Evolutionary conservation across 345 rosid genomes (phyloP), one percentile per base, ranked within the genome.

Genomic region (Anacardium occidentale): DNA sequence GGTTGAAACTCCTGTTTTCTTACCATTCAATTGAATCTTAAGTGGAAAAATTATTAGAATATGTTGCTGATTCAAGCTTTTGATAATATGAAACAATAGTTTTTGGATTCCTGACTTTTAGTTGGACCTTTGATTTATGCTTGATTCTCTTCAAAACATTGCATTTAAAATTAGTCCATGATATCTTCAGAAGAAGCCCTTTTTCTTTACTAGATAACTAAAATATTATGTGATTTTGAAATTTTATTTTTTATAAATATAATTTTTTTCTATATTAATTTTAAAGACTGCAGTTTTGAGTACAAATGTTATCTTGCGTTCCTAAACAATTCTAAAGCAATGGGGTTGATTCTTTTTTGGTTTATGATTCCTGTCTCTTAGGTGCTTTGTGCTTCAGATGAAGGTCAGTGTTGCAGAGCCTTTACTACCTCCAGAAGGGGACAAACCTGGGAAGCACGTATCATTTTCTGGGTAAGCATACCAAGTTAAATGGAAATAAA

Each of bases 351-450:
- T 62, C 70, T 55, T 70, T 7, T 76, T 48, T 22, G 45, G 10
- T 68, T 72, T 44, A 72, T 61, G 70, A 57, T 76, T 76, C 25
- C 34, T 56, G 22, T 63, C 29, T 66, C 45, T 64, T 87, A 95
- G 98, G 96, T 95, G 54, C 92, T 91, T 10, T 95, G 96, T 81
- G 96, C 99, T 80, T 92, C 98, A 45, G 91, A 59, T 61, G 94
- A 88, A 79, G 98, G 92, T 74, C 98, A 79, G 89, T 0, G 66
- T 70, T 24, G 97, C 89, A 22, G 96, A 95, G 72, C 98, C 99
- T 21, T 75, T 95, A 83, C 81, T 88, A 5, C 92, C 97, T 62
- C 98, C 98, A 77, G 96, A 84, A 77, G 92, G 91, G 17, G 90
- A 92, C 32, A 83, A 85, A 69, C 81, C 83, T 20, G 98, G 98